Percentiles rank a stretch among this genome's conserved stretches.
These are phyloP conservation scores for Penicillium silybi DNA, from an alignment of 495 filamentous ascomycete genomes.

Conservation along the genomic window DNA sequence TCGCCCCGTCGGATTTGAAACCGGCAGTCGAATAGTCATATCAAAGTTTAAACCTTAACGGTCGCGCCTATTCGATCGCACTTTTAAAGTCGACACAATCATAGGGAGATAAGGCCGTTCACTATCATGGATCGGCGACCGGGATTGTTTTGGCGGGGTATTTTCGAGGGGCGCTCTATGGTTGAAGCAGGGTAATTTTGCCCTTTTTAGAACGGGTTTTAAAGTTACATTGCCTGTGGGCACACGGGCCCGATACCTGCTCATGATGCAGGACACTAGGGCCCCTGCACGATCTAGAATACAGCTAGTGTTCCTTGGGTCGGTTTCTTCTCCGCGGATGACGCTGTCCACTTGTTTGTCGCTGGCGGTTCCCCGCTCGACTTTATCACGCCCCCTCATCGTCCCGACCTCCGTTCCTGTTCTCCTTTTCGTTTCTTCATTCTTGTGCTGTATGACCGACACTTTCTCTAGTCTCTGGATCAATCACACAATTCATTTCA, in stretches of 20 bases:
- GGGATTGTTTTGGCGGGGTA: not conserved
- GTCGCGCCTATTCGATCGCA: not conserved
- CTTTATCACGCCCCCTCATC: not conserved
- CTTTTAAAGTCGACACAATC: not conserved
- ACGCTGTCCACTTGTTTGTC: not conserved
- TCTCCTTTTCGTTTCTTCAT: not conserved
- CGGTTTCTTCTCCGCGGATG: not conserved
- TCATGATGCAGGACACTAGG: not conserved
- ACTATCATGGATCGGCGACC: slow-evolving; percentile 9
- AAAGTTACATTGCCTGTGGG: slow-evolving; percentile 9
- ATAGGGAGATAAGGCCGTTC: slow-evolving; percentile 1
- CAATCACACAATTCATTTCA: not conserved
- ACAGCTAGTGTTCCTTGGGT: not conserved
- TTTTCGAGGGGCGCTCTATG: not conserved
- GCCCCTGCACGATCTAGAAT: not conserved
- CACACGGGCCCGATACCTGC: slow-evolving; percentile 4
- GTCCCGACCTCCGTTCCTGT: not conserved
- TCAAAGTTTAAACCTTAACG: not conserved
- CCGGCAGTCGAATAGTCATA: not conserved
- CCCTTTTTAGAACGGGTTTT: slow-evolving; percentile 15
- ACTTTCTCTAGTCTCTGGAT: not conserved
- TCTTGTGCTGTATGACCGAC: not conserved
- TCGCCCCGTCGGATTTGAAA: not conserved
- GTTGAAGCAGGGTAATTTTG: slow-evolving; percentile 14
- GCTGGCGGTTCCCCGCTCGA: not conserved